These are phyloP conservation scores for Smithsoniella earleae DNA, from an alignment of 163 green algal species.

Conservation along the genomic window DNA sequence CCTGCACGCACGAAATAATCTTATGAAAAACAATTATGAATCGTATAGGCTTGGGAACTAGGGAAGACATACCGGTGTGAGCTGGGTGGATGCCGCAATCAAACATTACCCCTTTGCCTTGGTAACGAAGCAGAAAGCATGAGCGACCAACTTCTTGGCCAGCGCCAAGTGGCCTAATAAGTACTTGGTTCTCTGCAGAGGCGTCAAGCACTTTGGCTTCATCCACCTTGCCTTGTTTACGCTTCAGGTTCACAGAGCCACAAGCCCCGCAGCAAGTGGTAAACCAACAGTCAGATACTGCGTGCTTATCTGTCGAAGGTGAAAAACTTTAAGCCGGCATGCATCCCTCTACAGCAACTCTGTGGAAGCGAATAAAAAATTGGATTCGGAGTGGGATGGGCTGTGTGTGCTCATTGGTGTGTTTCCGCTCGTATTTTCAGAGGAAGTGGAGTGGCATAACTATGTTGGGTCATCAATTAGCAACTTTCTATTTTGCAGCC, in stretches of 20 bases:
- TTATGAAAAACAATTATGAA: too few relatives aligned
- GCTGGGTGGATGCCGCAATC: constrained; percentile 97
- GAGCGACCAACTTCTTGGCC: constrained; percentile 89
- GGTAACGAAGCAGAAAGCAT: constrained; percentile 80
- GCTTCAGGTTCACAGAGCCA: background rate
- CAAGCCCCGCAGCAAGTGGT: background rate
- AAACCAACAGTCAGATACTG: background rate
- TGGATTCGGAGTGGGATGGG: too few relatives aligned
- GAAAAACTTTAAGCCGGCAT: too few relatives aligned
- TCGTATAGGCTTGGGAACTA: too few relatives aligned
- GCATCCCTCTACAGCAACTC: background rate
- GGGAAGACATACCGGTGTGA: constrained; percentile 48
- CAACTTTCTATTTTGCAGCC: too few relatives aligned
- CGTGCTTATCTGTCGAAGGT: too few relatives aligned
- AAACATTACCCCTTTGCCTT: constrained; percentile 91
- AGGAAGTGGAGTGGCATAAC: too few relatives aligned
- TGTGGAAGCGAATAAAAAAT: too few relatives aligned
- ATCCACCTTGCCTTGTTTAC: background rate
- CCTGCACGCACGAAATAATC: too few relatives aligned
- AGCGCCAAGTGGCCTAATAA: constrained; percentile 81
- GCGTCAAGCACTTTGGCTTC: background rate
- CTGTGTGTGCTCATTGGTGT: too few relatives aligned
- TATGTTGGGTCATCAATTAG: too few relatives aligned
- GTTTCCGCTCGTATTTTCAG: too few relatives aligned
- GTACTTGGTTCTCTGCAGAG: constrained; percentile 38